A percentile compares a stretch with the other conserved stretches of the same genome.
Conservation (phyloP, 345 rosid species). For the Brassica nigra region DNA sequence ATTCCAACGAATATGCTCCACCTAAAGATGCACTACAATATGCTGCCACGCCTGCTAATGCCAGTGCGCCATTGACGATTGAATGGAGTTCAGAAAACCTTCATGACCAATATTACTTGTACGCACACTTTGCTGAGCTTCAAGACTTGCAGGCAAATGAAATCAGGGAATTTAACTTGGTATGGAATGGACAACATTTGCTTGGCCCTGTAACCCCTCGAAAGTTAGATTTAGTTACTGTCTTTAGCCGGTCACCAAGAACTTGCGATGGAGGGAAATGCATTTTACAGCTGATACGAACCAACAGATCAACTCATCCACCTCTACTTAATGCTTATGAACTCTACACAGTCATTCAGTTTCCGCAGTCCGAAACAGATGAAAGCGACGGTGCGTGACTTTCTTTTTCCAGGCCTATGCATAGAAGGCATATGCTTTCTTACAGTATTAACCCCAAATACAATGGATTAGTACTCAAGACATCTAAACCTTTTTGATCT, state of each 20-base stretch:
- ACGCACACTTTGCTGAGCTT: conserved; percentile 20
- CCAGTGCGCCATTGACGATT: background rate
- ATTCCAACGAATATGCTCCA: background rate
- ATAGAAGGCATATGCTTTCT: background rate
- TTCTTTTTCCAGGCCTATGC: background rate
- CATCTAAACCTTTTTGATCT: background rate
- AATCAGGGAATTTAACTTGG: conserved; percentile 24
- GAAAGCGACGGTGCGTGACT: conserved; percentile 24
- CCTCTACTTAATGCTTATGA: conserved; percentile 35
- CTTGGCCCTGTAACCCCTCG: background rate
- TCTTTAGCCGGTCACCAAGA: background rate
- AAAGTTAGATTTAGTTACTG: background rate
- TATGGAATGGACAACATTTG: background rate
- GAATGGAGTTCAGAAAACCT: background rate
- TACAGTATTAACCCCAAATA: background rate
- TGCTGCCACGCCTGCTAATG: conserved; percentile 30
- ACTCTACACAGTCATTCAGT: conserved; percentile 5
- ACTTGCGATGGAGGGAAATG: background rate
- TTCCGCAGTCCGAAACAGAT: conserved; percentile 25
- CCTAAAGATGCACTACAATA: background rate
- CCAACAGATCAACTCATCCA: conserved; percentile 29
- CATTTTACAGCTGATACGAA: conserved; percentile 4
- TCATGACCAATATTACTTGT: background rate
- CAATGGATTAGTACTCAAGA: background rate
- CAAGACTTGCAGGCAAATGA: conserved; percentile 13